Evolutionary conservation across 2,329 filamentous ascomycete species (phyloP), one percentile per base, ranked within the genome.

Genomic region (Clathrospora elynae): DNA sequence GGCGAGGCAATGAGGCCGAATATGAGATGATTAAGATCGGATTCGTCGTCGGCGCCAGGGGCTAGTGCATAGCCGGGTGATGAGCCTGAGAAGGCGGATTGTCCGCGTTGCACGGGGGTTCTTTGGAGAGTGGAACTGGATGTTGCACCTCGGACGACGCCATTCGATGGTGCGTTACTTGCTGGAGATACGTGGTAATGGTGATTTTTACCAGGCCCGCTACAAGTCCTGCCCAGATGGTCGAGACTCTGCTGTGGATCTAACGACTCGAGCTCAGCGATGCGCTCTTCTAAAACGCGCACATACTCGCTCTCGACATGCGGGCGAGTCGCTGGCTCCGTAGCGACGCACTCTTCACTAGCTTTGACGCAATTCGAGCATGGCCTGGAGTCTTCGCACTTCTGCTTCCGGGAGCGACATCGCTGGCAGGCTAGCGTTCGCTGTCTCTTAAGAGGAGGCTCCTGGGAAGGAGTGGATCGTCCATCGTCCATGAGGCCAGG

Each of bases 311-410:
- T 47, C 17, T 56, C 50, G 11, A 52, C 38, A 11, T 51, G 46
- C 7, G 32, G 35, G 2, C 42, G 45, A 24, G 42, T 38, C 6
- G 48, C 48, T 11, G 51, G 53, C 7, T 42, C 36, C 2, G 40
- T 47, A 17, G 49, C 46, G 16, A 48, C 5, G 29, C 91, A 96
- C 33, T 82, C 78, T 16, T 88, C 77, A 48, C 79, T 83, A 61
- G 92, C 92, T 54, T 95, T 90, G 57, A 85, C 86, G 67, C 91
- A 96, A 57, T 82, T 81, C n/a, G 30, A 25, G 32, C 57, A 61
- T 12, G 57, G 55, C 18, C 51, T 32, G 7, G 11, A 35, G 24
- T 61, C 57, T 40, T 58, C 54, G 35, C 57, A 61, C 34, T 57
- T 59, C 29, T 61, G 57, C 34, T 61, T 61, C 24, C 57, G 43